Evolutionary conservation across 2,329 filamentous ascomycete species (phyloP), one percentile per base, ranked within the genome.

Genomic region (Colletotrichum sp.): DNA sequence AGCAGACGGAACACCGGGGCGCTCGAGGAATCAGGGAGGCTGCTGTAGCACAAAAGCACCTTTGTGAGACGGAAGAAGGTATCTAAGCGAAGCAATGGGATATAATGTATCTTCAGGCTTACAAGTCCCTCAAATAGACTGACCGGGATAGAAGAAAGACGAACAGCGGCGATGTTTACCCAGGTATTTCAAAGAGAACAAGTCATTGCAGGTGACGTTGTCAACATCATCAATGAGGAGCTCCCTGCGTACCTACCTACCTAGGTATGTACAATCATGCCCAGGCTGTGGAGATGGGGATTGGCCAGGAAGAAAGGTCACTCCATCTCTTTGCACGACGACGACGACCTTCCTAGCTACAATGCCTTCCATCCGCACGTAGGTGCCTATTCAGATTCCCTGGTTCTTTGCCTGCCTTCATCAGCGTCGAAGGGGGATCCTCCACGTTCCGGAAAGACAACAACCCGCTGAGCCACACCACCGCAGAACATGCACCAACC

Each of bases 391-490:
- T 21, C n/a, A 52, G 44, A 52, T 52, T 49, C 18, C 28, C 59
- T 62, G 6, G 6, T 32, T 15, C 36, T 63, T 55, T 65, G 34
- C 73, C 57, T 69, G 64, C 74, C 70, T 28, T 36, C 59, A 30
- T 49, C 74, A 60, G 52, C 28, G 34, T 69, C 36, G 70, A 69
- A 60, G 21, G 74, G 70, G 18, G 10, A 64, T 64, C 39, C 44
- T 65, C 49, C 65, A 76, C 59, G 65, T 76, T 73, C 74, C 74
- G 69, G 64, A 69, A 49, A n/a, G 44, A 26, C 57, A 69, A 44
- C 36, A 65, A 52, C 18, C 70, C 59, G 73, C 70, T 64, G 64
- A 69, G 74, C 74, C 74, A 76, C 74, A 76, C 74, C 74, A 69
- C 70, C 74, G 64, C 70, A 24, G 34, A 26, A 52, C 59, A 74